A percentile compares a stretch with the other conserved stretches of the same genome.
Evolutionary conservation across 176 grass and related monocot species (phyloP).

Genomic region (Phyllostachys edulis): DNA sequence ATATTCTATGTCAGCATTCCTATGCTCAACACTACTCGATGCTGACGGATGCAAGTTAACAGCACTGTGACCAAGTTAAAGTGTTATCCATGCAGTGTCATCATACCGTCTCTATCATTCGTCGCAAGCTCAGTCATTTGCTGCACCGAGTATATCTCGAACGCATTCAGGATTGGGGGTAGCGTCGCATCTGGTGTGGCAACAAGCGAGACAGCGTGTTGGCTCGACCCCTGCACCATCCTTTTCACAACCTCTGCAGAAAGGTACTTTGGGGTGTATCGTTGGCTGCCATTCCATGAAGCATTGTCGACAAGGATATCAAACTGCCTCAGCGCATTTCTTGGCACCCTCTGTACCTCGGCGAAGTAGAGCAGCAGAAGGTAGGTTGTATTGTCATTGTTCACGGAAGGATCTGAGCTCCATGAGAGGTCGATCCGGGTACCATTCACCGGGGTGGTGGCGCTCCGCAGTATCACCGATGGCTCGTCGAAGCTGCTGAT

Average conservation of each 20-base stretch:
- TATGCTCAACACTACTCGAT: too few relatives aligned
- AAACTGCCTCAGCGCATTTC: constrained; percentile 13
- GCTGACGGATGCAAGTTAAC: not conserved
- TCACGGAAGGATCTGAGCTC: not conserved
- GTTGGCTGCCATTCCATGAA: not conserved
- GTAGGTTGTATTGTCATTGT: constrained; percentile 10
- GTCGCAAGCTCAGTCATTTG: constrained; percentile 1
- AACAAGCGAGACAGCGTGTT: constrained; percentile 31
- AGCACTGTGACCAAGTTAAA: not conserved
- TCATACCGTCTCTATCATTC: constrained; percentile 25
- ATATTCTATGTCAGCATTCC: too few relatives aligned
- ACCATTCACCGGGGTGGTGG: constrained; percentile 34
- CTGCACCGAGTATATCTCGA: constrained; percentile 37
- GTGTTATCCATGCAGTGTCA: too few relatives aligned
- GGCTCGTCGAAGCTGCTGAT: constrained; percentile 27
- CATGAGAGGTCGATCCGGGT: constrained; percentile 33
- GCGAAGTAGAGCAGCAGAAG: constrained; percentile 50
- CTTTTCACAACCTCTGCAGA: constrained; percentile 6
- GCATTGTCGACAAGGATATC: constrained; percentile 7
- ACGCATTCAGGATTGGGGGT: constrained; percentile 37
- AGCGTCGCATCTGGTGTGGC: constrained; percentile 27
- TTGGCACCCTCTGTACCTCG: constrained; percentile 4
- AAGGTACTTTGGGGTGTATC: constrained; percentile 28
- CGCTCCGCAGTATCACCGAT: constrained; percentile 24
- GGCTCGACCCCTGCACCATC: not conserved